Evolutionary conservation across 129 eudicot genomes (phyloP), one percentile per base, ranked within the genome.

Genomic region (Tanacetum coccineum): DNA sequence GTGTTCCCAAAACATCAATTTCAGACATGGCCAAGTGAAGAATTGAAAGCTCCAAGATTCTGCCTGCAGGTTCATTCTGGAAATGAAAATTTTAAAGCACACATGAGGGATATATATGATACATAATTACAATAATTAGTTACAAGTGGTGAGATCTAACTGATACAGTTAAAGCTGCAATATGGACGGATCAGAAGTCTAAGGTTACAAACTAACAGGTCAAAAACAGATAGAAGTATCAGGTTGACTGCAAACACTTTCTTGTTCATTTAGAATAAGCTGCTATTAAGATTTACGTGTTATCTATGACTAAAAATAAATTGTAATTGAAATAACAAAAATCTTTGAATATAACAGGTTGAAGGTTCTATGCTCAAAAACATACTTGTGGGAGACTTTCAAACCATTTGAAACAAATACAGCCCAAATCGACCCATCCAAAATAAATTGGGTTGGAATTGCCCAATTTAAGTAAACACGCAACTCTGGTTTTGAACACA

Each of bases 1-100:
- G 80, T 20, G 96, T 92, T 69, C 96, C 91, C 7, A 92, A 73
- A 63, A 83, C 96, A 51, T 83, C 77, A 47, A 92, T 88, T 76
- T 92, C 98, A 18, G 96, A 80, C 96, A 92, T 92, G 44, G 98
- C 96, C 72, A 92, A 71, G 78, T 80, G 98, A 72, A 92, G 96
- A 76, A 92, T 80, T 4, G 89, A 83, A 48, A 92, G 83, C 85
- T 92, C 98, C 87, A 92, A 83, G 67, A 92, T 88, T 77, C 88
- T 81, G 56, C 89, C 96, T 55, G 95, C 95, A 65, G 98, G 87
- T 66, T 78, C 87, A 40, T 64, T 66, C 95, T 84, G 87, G 59
- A 54, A 40, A 81, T 21, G 46, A 66, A 20, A 59, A 56, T 13
- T 9, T 63, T 13, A 44, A 70, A 9, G 9, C 42, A 36, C 42